Evolutionary conservation across 805 yeast genomes (phyloP), one percentile per base, ranked within the genome.

Genomic region (Sungouiella blattae): DNA sequence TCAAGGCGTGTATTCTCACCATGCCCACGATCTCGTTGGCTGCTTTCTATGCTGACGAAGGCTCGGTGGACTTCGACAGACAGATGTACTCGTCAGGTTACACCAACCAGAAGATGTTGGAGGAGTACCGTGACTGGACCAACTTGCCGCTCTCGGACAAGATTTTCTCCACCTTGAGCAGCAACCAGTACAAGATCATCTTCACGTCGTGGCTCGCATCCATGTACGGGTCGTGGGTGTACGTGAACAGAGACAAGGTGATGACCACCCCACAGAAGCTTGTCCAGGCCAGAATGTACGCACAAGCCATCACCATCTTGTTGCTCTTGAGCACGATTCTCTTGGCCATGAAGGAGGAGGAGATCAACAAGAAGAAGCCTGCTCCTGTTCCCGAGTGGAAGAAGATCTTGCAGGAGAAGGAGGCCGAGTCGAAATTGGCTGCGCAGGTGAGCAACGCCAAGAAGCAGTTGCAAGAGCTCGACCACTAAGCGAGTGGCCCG

Each of bases 31-130:
- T 66, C 32, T 51, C 63, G 2, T 34, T 55, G 26, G 55, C 53
- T 9, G 71, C 70, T 0, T 65, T 67, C 38, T 67, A 51, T 52
- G 72, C 71, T 11, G 73, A 67, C 41, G 66, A 63, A 39, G 73
- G 73, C 11, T 64, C 71, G 15, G 57, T 65, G 40, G 71, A 64
- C 37, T 67, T 66, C 38, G 72, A 67, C 43, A 52, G 59, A 33
- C 49, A 52, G 30, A 53, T 64, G 63, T 60, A 67, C 49, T 50
- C 57, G 11, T 46, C 58, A 18, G 58, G 49, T 8, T 55, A 57
- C 32, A 43, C 49, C 30, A 55, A 61, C 36, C 37, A 41, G 18
- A 46, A 52, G 42, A 39, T 63, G 17, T 25, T 67, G 46, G 62
- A 64, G 40, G 67, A 66, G 43, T 62, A 44, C 49, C 41, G 54